Evolutionary conservation across 1,139 yeast genomes (phyloP), one percentile per base, ranked within the genome.

Genomic region (Protomyces gravidus): DNA sequence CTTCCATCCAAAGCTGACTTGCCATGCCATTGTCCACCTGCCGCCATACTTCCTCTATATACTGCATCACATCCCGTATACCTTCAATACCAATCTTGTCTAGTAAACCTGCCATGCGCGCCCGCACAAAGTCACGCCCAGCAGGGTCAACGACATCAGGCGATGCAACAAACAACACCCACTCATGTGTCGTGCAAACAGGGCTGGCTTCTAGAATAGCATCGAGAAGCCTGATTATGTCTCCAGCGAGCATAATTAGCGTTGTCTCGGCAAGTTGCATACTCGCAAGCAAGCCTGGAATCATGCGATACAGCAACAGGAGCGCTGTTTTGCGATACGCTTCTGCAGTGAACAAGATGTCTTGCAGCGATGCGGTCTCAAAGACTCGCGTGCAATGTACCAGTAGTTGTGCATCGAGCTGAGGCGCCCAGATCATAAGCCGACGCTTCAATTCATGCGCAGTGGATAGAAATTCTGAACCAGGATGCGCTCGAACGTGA

Each of bases 181-280:
- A 53, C 39, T 53, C 51, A 51, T 53, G 58, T 49, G 58, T 53
- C n/a, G 58, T 53, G n/a, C 58, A 53, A 33, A 53, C 58, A 2
- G 58, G 58, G 13, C 58, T 53, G 25, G 46, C 25, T 13, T 27
- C 17, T 7, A n/a, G 45, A 17, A 53, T 53, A 15, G 58, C 51
- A 9, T 27, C 39, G 17, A 53, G 27, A 1, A 46, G 26, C n/a
- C 23, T n/a, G 45, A 53, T 46, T 17, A 53, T 21, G n/a, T 32
- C 17, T 2, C 51, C 23, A 9, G 58, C 58, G 33, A 53, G 5
- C 2, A 15, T n/a, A 4, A 19, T 23, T 21, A 53, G 47, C 26
- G 48, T 17, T 28, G 47, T 4, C 5, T 28, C 25, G 19, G 25
- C 28, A 5, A 17, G 11, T 17, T n/a, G 42, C 19, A 36, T 36